Evolutionary conservation across 208 protist genomes (phyloP).

Genomic region (Crithidia acanthocephali): DNA sequence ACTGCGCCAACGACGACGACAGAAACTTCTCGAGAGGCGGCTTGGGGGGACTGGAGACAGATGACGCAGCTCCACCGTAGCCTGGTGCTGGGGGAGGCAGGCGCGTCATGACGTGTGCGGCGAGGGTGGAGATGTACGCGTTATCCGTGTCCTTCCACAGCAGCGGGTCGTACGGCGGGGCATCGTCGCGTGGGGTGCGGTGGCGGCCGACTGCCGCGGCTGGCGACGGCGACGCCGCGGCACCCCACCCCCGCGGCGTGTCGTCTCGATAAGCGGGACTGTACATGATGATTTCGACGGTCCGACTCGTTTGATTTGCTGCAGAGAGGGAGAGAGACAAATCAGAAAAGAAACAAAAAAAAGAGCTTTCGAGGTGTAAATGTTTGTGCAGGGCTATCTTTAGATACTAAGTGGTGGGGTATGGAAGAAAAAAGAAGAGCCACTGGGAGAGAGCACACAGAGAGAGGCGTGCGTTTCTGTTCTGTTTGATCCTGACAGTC

Average conservation of each 20-base stretch:
- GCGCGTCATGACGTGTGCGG: slow-evolving; percentile 32
- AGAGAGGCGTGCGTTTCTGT: no score
- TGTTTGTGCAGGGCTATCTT: no score
- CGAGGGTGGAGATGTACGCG: slow-evolving; percentile 58
- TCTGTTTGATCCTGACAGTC: no score
- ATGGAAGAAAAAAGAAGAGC: no score
- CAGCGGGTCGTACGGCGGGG: slow-evolving; percentile 61
- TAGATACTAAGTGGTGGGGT: no score
- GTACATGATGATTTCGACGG: not conserved
- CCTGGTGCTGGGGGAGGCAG: not conserved
- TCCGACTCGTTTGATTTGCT: no score
- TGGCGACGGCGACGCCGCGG: slow-evolving; percentile 9
- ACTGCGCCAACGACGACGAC: slow-evolving; percentile 19
- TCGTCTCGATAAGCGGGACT: not conserved
- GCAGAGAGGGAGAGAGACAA: not conserved
- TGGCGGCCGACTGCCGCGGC: slow-evolving; percentile 13
- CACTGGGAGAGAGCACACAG: no score
- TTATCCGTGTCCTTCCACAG: slow-evolving; percentile 62
- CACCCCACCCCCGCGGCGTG: not conserved
- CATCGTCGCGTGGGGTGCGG: slow-evolving; percentile 62
- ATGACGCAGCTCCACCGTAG: not conserved
- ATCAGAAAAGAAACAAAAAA: not conserved
- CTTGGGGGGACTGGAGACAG: no score
- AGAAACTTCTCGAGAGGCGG: slow-evolving; percentile 11
- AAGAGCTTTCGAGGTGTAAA: no score